Evolutionary conservation across 768 basidiomycete species (phyloP).

Genomic region (Thelephora aurantiotincta): DNA sequence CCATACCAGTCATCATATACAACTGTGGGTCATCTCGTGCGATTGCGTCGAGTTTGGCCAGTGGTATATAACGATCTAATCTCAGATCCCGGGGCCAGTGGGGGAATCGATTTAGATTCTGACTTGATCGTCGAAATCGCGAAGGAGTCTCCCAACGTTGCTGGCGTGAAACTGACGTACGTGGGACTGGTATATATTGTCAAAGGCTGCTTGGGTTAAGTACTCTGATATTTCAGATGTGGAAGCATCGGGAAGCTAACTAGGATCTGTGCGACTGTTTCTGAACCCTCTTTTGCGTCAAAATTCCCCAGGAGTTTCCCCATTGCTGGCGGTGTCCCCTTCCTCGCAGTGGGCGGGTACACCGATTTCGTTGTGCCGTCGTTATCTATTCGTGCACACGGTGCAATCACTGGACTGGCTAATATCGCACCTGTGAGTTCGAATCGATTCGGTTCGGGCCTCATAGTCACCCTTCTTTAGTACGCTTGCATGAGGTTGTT

Average conservation of each 20-base stretch:
- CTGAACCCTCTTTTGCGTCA: constrained; percentile 37
- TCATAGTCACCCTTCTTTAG: constrained; percentile 18
- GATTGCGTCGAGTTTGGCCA: no score
- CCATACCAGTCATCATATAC: constrained; percentile 81
- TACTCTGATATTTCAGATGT: constrained; percentile 41
- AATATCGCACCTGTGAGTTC: constrained; percentile 62
- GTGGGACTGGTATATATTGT: constrained; percentile 14
- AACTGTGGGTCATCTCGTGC: constrained; percentile 46
- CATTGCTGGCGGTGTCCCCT: constrained; percentile 31
- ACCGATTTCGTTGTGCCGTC: constrained; percentile 73
- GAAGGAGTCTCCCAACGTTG: constrained; percentile 57
- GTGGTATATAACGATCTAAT: constrained; percentile 5
- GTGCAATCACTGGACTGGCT: constrained; percentile 82
- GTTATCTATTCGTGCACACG: constrained; percentile 59
- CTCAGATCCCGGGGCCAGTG: constrained; percentile 72
- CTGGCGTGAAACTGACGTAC: constrained; percentile 82
- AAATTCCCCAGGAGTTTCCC: constrained; percentile 54
- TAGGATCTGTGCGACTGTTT: constrained; percentile 59
- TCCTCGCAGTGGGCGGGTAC: constrained; percentile 80
- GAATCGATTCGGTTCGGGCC: neutral
- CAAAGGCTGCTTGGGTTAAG: neutral
- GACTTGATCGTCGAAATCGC: constrained; percentile 78
- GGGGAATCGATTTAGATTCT: constrained; percentile 86
- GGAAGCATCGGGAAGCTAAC: constrained; percentile 88
- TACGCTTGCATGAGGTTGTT: constrained; percentile 45